Evolutionary conservation across 495 filamentous ascomycete species (phyloP).

Genomic region (Neurospora sp.): DNA sequence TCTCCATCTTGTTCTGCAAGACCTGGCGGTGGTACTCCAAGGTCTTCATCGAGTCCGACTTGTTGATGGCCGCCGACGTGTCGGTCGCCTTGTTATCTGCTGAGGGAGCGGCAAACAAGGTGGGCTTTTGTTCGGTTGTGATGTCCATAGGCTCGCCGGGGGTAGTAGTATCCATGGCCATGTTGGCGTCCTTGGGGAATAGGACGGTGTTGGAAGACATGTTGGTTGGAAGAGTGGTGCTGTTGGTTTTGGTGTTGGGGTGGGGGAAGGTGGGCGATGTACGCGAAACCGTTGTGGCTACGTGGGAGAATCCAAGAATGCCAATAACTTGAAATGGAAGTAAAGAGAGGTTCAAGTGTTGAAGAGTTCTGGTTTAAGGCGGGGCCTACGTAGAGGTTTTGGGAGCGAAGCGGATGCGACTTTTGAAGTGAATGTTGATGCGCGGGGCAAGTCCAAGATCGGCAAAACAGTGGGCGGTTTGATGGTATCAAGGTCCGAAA

Average conservation of each 20-base stretch:
- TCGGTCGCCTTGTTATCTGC: slow-evolving; percentile 12
- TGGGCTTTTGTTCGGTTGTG: slow-evolving; percentile 15
- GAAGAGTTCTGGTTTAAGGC: neutral
- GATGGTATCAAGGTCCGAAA: neutral
- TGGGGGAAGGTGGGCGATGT: neutral
- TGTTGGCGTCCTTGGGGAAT: slow-evolving; percentile 49
- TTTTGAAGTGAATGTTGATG: neutral
- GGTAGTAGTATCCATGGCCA: slow-evolving; percentile 18
- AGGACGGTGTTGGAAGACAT: slow-evolving; percentile 38
- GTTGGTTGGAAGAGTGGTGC: neutral
- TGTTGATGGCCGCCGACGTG: slow-evolving; percentile 20
- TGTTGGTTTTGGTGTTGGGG: neutral
- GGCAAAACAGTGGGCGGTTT: neutral
- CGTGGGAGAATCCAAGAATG: neutral
- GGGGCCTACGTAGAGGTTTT: neutral
- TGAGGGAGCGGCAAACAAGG: neutral
- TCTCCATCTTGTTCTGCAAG: slow-evolving; percentile 61
- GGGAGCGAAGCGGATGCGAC: neutral
- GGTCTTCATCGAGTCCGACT: slow-evolving; percentile 39
- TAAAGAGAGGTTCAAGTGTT: neutral
- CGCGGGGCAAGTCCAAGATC: neutral
- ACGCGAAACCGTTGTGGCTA: neutral
- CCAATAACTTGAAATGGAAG: neutral
- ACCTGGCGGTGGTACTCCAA: slow-evolving; percentile 78
- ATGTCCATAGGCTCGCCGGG: slow-evolving; percentile 1